Base-by-base conservation (phyloP, 108 stramenopile species). In the Skeletonema tropicum region DNA sequence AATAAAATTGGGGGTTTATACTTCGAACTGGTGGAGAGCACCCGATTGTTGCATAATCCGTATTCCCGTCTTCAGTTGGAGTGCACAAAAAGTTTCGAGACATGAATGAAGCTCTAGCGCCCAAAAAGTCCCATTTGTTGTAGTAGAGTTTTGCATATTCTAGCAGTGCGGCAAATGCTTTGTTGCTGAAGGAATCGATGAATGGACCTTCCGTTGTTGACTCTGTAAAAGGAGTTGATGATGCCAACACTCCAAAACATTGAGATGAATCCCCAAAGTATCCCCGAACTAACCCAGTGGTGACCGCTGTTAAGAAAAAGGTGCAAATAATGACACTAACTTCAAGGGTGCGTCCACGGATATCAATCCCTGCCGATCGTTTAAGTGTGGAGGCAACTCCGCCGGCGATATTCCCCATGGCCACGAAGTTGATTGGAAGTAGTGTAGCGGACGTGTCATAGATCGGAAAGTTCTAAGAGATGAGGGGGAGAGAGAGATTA, bases 291-390 rank as follows among this genome's bases (percentile, higher is more conserved):
- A 95, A 66, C n/a, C 90, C 90, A 84, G 89, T 90, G 2, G 84
- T 71, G 17, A 93, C 74, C 26, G 68, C n/a, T 0, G 85, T 82
- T 68, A 92, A 71, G 79, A 80, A 86, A n/a, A 80, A n/a, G 7
- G 94, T 93, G 15, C 80, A 55, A 39, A 91, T 31, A 10, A 95
- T 71, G 15, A 93, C 90, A 13, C 76, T 60, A 14, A 85, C 19
- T 80, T 95, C 94, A 30, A 92, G 84, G 14, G 80, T 74, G 26
- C 94, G 84, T 2, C 94, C 94, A 9, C 94, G 88, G 10, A 92
- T 79, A 68, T 95, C 94, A 68, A 91, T 57, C 14, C 91, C 94
- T 36, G 63, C 60, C 45, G 38, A 68, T 33, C 83, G 86, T 73
- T 95, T 95, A 19, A 91, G 45, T 7, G 66, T 41, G 15, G 88